A percentile compares a stretch with the other conserved stretches of the same genome.
Evolutionary conservation across 768 basidiomycete genomes (phyloP).

Genomic region (Phanerochaete carnosa): DNA sequence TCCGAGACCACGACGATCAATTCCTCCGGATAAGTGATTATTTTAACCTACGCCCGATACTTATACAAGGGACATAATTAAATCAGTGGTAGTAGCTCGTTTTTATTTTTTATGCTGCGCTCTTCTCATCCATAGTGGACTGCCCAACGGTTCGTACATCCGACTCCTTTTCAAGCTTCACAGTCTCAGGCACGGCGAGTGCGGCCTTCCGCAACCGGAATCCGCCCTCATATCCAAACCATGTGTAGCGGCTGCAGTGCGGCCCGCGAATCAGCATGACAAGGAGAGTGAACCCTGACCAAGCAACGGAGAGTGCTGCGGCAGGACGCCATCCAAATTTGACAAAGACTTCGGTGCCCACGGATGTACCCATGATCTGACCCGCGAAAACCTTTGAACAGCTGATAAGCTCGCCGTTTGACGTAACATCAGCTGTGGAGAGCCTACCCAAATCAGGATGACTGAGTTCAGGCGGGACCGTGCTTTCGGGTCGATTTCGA

Average conservation of each 20-base stretch:
- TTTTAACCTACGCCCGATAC: not conserved
- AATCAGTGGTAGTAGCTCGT: too few species aligned
- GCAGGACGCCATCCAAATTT: slow-evolving; percentile 64
- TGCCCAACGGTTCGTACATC: not conserved
- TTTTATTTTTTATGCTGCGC: not conserved
- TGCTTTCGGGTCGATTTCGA: not conserved
- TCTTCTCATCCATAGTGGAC: not conserved
- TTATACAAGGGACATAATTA: not conserved
- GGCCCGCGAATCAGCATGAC: slow-evolving; percentile 65
- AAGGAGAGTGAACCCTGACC: slow-evolving; percentile 50
- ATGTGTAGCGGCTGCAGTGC: slow-evolving; percentile 47
- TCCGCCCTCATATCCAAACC: slow-evolving; percentile 63
- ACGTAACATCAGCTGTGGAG: not conserved
- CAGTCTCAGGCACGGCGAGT: not conserved
- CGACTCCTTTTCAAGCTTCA: not conserved
- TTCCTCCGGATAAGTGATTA: not conserved
- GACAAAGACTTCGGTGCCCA: slow-evolving; percentile 66
- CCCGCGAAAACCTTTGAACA: slow-evolving; percentile 53
- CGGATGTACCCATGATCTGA: slow-evolving; percentile 75
- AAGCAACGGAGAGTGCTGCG: slow-evolving; percentile 56
- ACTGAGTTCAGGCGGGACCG: slow-evolving; percentile 68
- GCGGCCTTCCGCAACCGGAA: slow-evolving; percentile 1
- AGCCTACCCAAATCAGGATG: slow-evolving; percentile 47
- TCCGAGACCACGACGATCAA: not conserved
- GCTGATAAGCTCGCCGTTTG: not conserved